These are phyloP conservation scores for Bisporella sp. DNA, from an alignment of 2,329 filamentous ascomycete species.

Conservation along the genomic window DNA sequence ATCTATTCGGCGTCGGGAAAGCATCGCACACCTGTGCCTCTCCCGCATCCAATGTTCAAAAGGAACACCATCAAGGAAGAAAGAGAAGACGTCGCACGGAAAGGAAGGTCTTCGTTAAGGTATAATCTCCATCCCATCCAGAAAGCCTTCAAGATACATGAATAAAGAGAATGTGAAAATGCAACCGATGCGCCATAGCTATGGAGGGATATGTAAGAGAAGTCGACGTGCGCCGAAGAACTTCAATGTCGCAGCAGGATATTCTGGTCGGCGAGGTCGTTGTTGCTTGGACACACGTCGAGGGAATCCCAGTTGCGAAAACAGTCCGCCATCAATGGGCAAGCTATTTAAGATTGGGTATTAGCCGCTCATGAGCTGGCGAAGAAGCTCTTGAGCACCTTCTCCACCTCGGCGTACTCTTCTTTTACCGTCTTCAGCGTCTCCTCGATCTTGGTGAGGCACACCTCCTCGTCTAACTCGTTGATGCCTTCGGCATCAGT, in stretches of 20 bases:
- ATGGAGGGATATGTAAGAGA: slow-evolving; percentile 22
- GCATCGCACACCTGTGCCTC: neutral
- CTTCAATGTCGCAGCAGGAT: slow-evolving; percentile 21
- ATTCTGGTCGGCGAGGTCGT: slow-evolving; percentile 10
- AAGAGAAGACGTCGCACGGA: neutral
- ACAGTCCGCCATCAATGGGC: slow-evolving; percentile 5
- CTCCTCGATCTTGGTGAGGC: slow-evolving; percentile 61
- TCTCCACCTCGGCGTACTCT: slow-evolving; percentile 70
- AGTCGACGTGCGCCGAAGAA: slow-evolving; percentile 16
- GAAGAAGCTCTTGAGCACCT: slow-evolving; percentile 49
- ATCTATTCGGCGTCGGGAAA: neutral
- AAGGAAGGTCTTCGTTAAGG: neutral
- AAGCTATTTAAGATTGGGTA: neutral
- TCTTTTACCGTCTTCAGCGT: slow-evolving; percentile 65
- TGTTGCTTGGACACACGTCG: slow-evolving; percentile 8
- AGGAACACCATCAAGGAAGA: neutral
- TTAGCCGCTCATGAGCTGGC: slow-evolving; percentile 8
- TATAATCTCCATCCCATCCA: slow-evolving; percentile 1
- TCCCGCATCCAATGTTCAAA: neutral
- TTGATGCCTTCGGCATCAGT: slow-evolving; percentile 70
- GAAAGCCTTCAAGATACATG: slow-evolving; percentile 3
- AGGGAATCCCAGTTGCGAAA: slow-evolving; percentile 14
- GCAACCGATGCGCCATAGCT: slow-evolving; percentile 19
- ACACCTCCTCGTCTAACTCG: slow-evolving; percentile 61
- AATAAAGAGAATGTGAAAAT: slow-evolving; percentile 8